These are phyloP conservation scores for Crucihimalaya himalaica DNA, from an alignment of 345 rosid genomes.

Conservation along the genomic window DNA sequence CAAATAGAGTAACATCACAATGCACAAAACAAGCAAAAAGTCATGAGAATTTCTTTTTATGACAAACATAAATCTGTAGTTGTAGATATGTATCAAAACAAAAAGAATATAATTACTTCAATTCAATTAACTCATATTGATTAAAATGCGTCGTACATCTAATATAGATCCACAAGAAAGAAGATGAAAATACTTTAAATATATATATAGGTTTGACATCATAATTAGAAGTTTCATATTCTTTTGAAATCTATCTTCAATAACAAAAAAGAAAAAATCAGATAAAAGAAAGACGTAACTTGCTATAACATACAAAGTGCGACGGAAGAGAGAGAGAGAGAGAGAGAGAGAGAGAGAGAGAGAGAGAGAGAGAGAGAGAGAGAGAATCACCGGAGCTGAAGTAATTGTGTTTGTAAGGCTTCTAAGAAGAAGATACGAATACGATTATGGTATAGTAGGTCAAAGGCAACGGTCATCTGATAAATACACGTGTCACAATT, in stretches of 20 bases:
- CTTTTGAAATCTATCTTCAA: not conserved
- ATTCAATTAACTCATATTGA: not conserved
- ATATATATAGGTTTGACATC: not conserved
- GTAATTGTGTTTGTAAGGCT: too few relatives aligned
- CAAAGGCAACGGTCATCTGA: conserved; percentile 5
- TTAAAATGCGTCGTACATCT: not conserved
- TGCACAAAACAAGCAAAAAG: conserved; percentile 16
- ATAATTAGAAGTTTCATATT: not conserved
- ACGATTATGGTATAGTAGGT: too few relatives aligned
- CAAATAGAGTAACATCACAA: conserved; percentile 21
- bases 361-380: too few relatives aligned
- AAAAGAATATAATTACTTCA: conserved; percentile 8
- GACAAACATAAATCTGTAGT: conserved; percentile 1
- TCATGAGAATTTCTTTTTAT: not conserved
- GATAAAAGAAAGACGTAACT: not conserved
- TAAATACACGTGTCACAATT: not conserved
- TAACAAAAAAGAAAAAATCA: not conserved
- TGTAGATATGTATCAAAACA: not conserved
- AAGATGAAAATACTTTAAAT: too few relatives aligned
- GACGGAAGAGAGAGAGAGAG: not conserved
- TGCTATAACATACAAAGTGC: not conserved
- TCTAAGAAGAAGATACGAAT: too few relatives aligned
- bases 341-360: too few relatives aligned
- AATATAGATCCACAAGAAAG: not conserved
- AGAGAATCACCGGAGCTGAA: not conserved